Base-by-base conservation (phyloP, 148 eudicot species). In the Diospyros kaki region DNA sequence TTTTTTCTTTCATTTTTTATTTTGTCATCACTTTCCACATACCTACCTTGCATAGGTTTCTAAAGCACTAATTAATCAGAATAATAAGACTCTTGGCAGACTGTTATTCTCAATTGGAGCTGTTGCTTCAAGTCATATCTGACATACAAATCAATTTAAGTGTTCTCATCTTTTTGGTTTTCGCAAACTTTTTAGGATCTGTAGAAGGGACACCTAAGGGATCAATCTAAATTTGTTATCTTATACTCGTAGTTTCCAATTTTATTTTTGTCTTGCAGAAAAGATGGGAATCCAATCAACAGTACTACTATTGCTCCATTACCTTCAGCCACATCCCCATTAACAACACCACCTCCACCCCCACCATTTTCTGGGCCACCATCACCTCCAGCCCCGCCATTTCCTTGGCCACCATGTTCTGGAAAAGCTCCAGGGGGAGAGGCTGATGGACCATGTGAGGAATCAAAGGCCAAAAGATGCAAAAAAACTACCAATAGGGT, bases 201-300 rank as follows among this genome's bases (percentile, higher is more conserved):
- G 50, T 1, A 64, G 50, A 61, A 1, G 40, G 17, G 6, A 45
- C n/a, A 66, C 15, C 53, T 15, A 10, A 48, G 56, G 15, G 41
- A 14, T 68, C 72, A 9, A 0, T 54, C 40, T 65, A 56, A 66
- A 43, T 66, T 9, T 69, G 45, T 67, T 46, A 58, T 51, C 38
- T 42, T 60, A 41, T 69, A 17, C 55, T 55, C 53, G 51, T 45
- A 45, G 9, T 45, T 75, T 46, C 72, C 74, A 56, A 79, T 55
- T 46, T 50, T 60, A 18, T 42, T 68, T 28, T 18, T 68, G 51
- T 58, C 56, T 52, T 80, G 83, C 95, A 92, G 96, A 78, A 83
- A 72, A 9, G 94, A 89, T 64, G 98, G 97, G 53, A 95, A 95
- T 87, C 85, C 84, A 76, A 84, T 95, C 65, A 87, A 80, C 74